Evolutionary conservation across 2,329 filamentous ascomycete species (phyloP).

Genomic region (Colletotrichum theobromicola): DNA sequence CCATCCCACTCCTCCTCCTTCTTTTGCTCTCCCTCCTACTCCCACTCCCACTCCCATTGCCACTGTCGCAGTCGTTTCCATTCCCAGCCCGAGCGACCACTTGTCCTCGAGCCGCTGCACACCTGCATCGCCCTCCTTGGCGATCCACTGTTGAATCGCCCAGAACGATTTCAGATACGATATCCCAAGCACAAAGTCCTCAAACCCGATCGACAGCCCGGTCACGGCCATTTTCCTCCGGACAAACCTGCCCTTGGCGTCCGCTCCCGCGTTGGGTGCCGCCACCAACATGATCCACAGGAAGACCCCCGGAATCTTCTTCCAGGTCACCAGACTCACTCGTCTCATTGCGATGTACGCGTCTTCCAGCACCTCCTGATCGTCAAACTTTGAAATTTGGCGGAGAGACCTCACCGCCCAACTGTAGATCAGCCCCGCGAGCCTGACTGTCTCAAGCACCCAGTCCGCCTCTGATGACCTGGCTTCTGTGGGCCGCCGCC

Average conservation of each 20-base stretch:
- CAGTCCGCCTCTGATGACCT: conserved; percentile 9
- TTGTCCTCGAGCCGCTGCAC: conserved; percentile 12
- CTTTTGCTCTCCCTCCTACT: background rate
- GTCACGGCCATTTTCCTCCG: conserved; percentile 32
- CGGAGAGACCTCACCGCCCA: conserved; percentile 26
- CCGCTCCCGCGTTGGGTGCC: conserved; percentile 27
- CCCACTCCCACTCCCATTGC: background rate
- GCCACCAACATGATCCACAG: conserved; percentile 33
- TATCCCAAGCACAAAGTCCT: conserved; percentile 30
- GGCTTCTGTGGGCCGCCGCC: background rate
- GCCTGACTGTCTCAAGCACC: conserved; percentile 27
- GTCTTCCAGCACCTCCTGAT: conserved; percentile 13
- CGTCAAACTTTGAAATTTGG: conserved; percentile 30
- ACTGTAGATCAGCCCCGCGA: conserved; percentile 30
- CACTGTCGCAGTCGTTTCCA: background rate
- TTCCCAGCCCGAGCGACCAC: conserved; percentile 4
- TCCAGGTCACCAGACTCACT: conserved; percentile 32
- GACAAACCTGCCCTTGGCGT: conserved; percentile 30
- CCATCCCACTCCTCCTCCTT: background rate
- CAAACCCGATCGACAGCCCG: conserved; percentile 30
- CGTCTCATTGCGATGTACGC: conserved; percentile 29
- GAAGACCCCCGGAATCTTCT: conserved; percentile 33
- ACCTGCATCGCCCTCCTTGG: conserved; percentile 7
- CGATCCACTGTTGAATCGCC: conserved; percentile 33
- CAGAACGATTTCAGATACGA: conserved; percentile 30